phyloP scores from a whole-genome alignment of 1,139 yeast genomes.

The Pichia norvegensis region DNA sequence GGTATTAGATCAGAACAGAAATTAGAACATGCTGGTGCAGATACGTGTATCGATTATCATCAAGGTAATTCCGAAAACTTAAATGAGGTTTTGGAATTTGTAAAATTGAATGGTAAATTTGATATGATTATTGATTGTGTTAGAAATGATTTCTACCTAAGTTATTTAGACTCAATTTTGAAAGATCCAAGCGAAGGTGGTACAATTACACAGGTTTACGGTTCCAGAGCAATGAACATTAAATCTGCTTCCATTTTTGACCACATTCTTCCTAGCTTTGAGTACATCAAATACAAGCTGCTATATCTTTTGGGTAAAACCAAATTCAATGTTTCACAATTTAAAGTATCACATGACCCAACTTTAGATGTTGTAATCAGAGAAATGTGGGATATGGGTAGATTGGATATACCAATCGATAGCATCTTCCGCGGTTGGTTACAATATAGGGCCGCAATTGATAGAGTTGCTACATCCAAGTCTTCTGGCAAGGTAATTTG shows the following conservation, averaged over 20 bases:
- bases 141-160: slow-evolving; percentile 16
- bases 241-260: neutral
- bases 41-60: slow-evolving; percentile 19
- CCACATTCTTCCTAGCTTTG: slow-evolving; percentile 5
- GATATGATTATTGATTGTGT: slow-evolving; percentile 30
- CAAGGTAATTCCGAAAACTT: slow-evolving; percentile 27
- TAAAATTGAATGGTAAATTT: slow-evolving; percentile 34
- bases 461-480: slow-evolving; percentile 37
- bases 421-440: slow-evolving; percentile 40
- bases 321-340: slow-evolving; percentile 2
- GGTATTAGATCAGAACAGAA: slow-evolving; percentile 25
- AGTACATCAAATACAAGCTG: slow-evolving; percentile 1
- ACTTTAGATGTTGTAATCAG: slow-evolving; percentile 17
- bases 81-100: slow-evolving; percentile 28
- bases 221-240: slow-evolving; percentile 25
- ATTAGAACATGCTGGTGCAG: slow-evolving; percentile 18
- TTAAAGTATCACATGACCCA: slow-evolving; percentile 6
- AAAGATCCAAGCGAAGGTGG: slow-evolving; percentile 26
- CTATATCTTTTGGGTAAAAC: slow-evolving; percentile 1
- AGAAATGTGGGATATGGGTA: slow-evolving; percentile 35
- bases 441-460: slow-evolving; percentile 44
- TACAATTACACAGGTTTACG: slow-evolving; percentile 29
- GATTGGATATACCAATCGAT: slow-evolving; percentile 44
- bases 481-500: slow-evolving; percentile 59
- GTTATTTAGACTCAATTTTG: slow-evolving; percentile 11